Evolutionary conservation across 2,329 filamentous ascomycete genomes (phyloP).

Genomic region (Graphilbum sp.): DNA sequence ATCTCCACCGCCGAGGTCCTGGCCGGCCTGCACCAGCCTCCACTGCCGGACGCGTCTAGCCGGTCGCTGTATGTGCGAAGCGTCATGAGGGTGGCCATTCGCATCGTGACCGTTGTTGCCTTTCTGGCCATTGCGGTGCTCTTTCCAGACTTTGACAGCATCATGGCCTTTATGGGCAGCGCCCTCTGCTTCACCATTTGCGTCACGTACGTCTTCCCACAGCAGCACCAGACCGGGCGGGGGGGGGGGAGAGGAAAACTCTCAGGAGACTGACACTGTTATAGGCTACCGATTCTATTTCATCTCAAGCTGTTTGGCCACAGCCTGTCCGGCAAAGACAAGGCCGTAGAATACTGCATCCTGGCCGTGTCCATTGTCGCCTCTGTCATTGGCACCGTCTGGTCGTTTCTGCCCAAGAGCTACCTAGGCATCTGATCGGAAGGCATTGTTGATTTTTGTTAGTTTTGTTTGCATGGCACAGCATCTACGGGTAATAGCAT

Average conservation of each 20-base stretch:
- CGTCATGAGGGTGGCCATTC: slow-evolving; percentile 41
- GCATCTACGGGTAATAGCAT: too few relatives aligned
- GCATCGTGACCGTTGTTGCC: slow-evolving; percentile 48
- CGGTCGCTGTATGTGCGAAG: slow-evolving; percentile 37
- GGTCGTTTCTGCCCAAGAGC: slow-evolving; percentile 73
- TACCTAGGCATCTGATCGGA: slow-evolving; percentile 51
- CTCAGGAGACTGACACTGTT: too few relatives aligned
- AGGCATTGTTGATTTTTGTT: slow-evolving; percentile 14
- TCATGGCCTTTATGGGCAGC: slow-evolving; percentile 82
- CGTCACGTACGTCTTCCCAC: slow-evolving; percentile 43
- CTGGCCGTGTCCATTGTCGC: slow-evolving; percentile 53
- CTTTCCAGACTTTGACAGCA: slow-evolving; percentile 68
- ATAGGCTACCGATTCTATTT: slow-evolving; percentile 60
- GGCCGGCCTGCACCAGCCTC: slow-evolving; percentile 46
- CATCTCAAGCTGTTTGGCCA: slow-evolving; percentile 77
- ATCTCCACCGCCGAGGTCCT: slow-evolving; percentile 72
- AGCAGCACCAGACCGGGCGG: too few relatives aligned
- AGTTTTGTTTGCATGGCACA: too few relatives aligned
- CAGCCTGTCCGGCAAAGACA: slow-evolving; percentile 49
- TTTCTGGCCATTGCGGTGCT: slow-evolving; percentile 58
- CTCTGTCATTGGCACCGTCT: slow-evolving; percentile 65
- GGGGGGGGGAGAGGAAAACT: too few relatives aligned
- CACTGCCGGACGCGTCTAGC: slow-evolving; percentile 29
- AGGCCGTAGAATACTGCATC: slow-evolving; percentile 48
- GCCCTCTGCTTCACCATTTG: slow-evolving; percentile 89